A percentile compares a stretch with the other conserved stretches of the same genome.
phyloP scores from a whole-genome alignment of 177 flowering plant species.

The Vitis hybrid region DNA sequence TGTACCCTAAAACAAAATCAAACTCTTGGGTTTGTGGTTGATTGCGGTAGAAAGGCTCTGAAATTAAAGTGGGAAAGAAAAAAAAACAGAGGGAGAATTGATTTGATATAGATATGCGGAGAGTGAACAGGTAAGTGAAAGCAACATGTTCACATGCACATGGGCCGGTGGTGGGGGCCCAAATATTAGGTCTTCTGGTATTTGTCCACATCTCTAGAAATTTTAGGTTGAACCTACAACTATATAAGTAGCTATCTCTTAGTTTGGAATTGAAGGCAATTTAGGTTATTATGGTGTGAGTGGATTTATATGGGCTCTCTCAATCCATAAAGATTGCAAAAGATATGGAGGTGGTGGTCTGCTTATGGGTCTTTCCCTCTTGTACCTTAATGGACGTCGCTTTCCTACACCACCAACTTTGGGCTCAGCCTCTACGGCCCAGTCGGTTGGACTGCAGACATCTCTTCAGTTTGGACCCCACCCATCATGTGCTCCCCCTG shows the following conservation, averaged over 20 bases:
- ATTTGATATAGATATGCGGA: neutral
- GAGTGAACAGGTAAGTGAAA: conserved; percentile 16
- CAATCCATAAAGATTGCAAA: conserved; percentile 13
- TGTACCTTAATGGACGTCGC: conserved; percentile 9
- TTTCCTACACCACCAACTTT: conserved; percentile 15
- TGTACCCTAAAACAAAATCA: too few species aligned
- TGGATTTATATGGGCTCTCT: conserved; percentile 3
- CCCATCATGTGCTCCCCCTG: conserved; percentile 14
- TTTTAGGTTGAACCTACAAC: neutral
- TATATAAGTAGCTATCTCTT: neutral
- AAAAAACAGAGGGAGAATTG: too few species aligned
- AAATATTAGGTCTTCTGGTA: conserved; percentile 26
- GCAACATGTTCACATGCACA: conserved; percentile 32
- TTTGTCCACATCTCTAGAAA: conserved; percentile 20
- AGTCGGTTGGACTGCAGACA: conserved; percentile 26
- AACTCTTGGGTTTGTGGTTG: too few species aligned
- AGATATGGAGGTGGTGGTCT: conserved; percentile 2
- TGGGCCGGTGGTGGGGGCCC: conserved; percentile 27
- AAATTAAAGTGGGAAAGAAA: too few species aligned
- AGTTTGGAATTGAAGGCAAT: neutral
- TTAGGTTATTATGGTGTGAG: neutral
- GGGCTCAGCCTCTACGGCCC: conserved; percentile 20
- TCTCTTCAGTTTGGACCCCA: conserved; percentile 18
- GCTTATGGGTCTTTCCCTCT: neutral
- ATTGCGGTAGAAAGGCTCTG: too few species aligned